Evolutionary conservation across 495 filamentous ascomycete species (phyloP).

Genomic region (Podospora tetraspora): DNA sequence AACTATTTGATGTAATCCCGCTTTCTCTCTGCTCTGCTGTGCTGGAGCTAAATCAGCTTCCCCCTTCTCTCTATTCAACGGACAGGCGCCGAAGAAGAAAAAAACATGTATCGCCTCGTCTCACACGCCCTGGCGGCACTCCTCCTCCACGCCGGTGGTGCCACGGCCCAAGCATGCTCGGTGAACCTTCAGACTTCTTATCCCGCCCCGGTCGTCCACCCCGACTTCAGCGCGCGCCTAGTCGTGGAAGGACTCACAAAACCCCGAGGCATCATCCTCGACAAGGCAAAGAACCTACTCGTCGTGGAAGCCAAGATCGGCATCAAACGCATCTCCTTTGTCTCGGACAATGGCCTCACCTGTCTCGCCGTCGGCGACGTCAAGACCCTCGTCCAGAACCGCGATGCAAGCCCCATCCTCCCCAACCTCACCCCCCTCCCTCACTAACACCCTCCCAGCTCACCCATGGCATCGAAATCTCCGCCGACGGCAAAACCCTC

Average conservation of each 20-base stretch:
- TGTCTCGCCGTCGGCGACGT: slow-evolving; percentile 37
- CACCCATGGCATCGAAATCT: slow-evolving; percentile 62
- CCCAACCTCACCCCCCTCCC: neutral
- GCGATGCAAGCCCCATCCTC: slow-evolving; percentile 35
- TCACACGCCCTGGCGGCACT: slow-evolving; percentile 6
- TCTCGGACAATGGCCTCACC: slow-evolving; percentile 40
- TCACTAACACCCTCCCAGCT: slow-evolving; percentile 23
- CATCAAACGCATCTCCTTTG: slow-evolving; percentile 48
- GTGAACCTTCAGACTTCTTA: slow-evolving; percentile 17
- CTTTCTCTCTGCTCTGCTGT: neutral
- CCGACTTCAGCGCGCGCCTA: slow-evolving; percentile 53
- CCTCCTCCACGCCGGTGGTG: neutral
- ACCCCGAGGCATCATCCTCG: slow-evolving; percentile 59
- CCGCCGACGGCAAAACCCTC: slow-evolving; percentile 54
- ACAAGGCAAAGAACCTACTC: slow-evolving; percentile 53
- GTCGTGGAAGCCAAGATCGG: slow-evolving; percentile 53
- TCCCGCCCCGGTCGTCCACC: slow-evolving; percentile 44
- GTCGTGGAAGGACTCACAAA: slow-evolving; percentile 47
- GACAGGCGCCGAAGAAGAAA: neutral
- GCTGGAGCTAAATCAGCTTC: neutral
- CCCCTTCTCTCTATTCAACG: neutral
- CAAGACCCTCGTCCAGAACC: slow-evolving; percentile 25
- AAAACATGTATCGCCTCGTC: neutral
- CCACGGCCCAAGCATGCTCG: slow-evolving; percentile 3
- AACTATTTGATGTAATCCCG: neutral